Conservation (phyloP, 2,329 filamentous ascomycete genomes). For the Polychaeton citri region DNA sequence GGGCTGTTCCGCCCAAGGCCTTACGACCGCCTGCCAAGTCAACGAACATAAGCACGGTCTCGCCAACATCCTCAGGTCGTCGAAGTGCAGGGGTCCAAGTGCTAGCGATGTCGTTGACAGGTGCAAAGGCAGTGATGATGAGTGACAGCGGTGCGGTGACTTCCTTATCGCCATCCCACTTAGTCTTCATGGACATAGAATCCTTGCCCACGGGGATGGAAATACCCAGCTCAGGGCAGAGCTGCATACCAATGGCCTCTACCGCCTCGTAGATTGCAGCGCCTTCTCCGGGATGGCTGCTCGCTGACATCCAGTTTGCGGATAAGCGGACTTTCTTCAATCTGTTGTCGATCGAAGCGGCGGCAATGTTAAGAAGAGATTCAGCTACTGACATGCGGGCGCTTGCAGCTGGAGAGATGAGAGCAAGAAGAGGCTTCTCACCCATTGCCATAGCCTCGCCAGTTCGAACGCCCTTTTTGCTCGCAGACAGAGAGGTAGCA, state of each 20-base stretch:
- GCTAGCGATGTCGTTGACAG: constrained; percentile 66
- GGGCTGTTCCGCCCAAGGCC: constrained; percentile 76
- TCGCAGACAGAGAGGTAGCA: constrained; percentile 57
- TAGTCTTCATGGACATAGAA: constrained; percentile 97
- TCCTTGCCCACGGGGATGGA: constrained; percentile 96
- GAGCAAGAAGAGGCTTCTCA: constrained; percentile 74
- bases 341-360: constrained; percentile 59
- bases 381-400: constrained; percentile 95
- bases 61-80: constrained; percentile 72
- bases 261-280: constrained; percentile 89
- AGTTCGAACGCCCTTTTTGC: constrained; percentile 45
- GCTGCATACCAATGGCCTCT: constrained; percentile 78
- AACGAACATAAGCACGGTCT: constrained; percentile 78
- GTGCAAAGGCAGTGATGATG: constrained; percentile 79
- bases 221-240: constrained; percentile 81
- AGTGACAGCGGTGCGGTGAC: constrained; percentile 87
- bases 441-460: constrained; percentile 99
- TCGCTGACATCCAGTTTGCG: constrained; percentile 99
- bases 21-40: constrained; percentile 73
- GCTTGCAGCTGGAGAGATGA: constrained; percentile 81
- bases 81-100: constrained; percentile 91
- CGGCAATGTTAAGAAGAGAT: constrained; percentile 82
- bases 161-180: constrained; percentile 76
- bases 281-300: constrained; percentile 81
- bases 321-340: constrained; percentile 74